Evolutionary conservation across 495 filamentous ascomycete species (phyloP).

Genomic region (Patellaria atrata): DNA sequence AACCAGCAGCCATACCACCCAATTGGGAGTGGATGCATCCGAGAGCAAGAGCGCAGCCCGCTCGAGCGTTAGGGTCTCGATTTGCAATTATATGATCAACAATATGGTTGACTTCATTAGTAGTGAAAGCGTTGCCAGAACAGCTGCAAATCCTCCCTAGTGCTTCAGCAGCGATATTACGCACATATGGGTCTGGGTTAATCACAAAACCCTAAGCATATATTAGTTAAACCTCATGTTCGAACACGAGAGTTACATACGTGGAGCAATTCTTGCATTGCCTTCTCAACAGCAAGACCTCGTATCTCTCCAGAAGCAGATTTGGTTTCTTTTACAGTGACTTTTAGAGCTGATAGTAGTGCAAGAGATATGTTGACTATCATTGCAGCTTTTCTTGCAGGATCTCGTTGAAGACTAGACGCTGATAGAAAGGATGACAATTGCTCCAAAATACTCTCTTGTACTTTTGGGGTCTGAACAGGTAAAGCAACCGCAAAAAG

Average conservation of each 20-base stretch:
- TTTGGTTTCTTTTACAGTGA: conserved; percentile 63
- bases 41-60: conserved; percentile 85
- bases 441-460: conserved; percentile 91
- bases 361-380: conserved; percentile 79
- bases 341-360: conserved; percentile 64
- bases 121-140: conserved; percentile 78
- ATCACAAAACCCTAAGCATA: conserved; percentile 49
- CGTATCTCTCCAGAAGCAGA: conserved; percentile 61
- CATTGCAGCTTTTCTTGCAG: conserved; percentile 77
- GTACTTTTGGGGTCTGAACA: conserved; percentile 73
- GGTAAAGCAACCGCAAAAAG: conserved; percentile 85
- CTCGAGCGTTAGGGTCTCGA: conserved; percentile 79
- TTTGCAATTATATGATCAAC: conserved; percentile 89
- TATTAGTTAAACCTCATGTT: too few species aligned
- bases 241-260: conserved; percentile 25
- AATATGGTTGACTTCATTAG: conserved; percentile 76
- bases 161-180: conserved; percentile 72
- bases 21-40: conserved; percentile 90
- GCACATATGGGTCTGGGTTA: conserved; percentile 70
- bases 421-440: conserved; percentile 75
- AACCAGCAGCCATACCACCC: conserved; percentile 95
- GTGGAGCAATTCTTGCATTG: conserved; percentile 69
- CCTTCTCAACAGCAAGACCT: conserved; percentile 64
- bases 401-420: conserved; percentile 65
- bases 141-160: conserved; percentile 82